Base-by-base conservation (phyloP, 1,284 basidiomycete species). In the Hypsizygus ulmarius region DNA sequence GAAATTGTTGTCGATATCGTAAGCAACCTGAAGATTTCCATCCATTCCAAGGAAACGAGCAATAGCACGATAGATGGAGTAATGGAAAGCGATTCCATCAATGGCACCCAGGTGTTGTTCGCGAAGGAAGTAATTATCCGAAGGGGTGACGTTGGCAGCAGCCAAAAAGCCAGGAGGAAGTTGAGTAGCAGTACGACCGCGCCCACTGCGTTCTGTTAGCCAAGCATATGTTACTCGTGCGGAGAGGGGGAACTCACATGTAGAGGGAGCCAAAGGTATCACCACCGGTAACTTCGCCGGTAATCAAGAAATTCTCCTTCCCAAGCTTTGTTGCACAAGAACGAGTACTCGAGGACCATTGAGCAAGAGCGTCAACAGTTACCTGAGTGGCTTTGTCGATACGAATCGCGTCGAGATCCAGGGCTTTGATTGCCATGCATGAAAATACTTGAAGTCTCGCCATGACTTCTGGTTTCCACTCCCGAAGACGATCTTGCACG, bases 361-460 rank as follows among this genome's bases (percentile, higher is more conserved):
- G 62, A 5, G 89, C 77, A 40, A 94, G 75, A 1, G 87, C 88
- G 51, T 87, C 83, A 7, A 94, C 81, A 2, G 90, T 90, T 52
- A 95, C 81, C 65, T 96, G 93, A 0, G 91, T 95, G 19, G 92
- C 82, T 68, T 96, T 96, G 68, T 95, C 93, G 70, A 96, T 85
- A 71, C 93, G 92, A 63, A 96, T 93, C 49, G 84, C 92, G 63
- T 96, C 93, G 56, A 95, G 75, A 62, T 95, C 93, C 39, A 95
- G 79, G 0, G 91, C 87, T 46, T 82, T 81, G 65, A 95, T 88
- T 33, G 83, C 80, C 75, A 96, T 79, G 69, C 92, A 95, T 1
- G 86, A 77, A 63, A 94, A 93, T 34, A 74, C 71, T 54, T 85
- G 73, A 38, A 96, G 79, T 64, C 86, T 89, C 3, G 74, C 76